Conservation (phyloP, 2,329 filamentous ascomycete species). For the Decorospora gaudefroyi region DNA sequence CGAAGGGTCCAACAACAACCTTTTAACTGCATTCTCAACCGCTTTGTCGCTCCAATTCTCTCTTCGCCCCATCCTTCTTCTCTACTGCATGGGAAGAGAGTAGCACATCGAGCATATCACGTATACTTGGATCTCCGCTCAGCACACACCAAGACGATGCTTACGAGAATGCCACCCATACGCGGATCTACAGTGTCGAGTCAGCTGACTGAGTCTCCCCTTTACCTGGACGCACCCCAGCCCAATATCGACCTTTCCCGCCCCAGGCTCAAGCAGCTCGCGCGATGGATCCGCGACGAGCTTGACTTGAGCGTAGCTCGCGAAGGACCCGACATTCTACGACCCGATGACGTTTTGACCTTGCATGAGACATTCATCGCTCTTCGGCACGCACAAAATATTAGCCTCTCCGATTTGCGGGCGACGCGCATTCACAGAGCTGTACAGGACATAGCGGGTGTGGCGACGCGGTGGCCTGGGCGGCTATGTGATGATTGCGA, state of each 20-base stretch:
- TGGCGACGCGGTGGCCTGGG: constrained; percentile 55
- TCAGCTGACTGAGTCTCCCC: constrained; percentile 7
- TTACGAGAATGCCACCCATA: neutral
- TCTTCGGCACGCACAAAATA: constrained; percentile 23
- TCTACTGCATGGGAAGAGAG: neutral
- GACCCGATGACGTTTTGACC: constrained; percentile 51
- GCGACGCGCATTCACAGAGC: constrained; percentile 55
- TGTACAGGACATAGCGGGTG: constrained; percentile 50
- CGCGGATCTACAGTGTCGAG: neutral
- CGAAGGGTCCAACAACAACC: neutral
- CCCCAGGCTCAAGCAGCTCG: constrained; percentile 42
- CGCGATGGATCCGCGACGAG: constrained; percentile 55
- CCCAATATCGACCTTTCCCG: constrained; percentile 29
- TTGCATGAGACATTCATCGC: constrained; percentile 51
- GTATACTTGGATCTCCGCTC: neutral
- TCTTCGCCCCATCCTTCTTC: neutral
- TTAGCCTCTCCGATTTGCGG: constrained; percentile 46
- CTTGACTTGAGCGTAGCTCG: constrained; percentile 54
- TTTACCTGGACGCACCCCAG: neutral
- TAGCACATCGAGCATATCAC: neutral
- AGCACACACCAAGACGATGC: neutral
- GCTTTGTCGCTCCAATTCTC: neutral
- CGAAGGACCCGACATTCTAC: constrained; percentile 51
- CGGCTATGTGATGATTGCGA: constrained; percentile 53
- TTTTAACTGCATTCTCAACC: neutral